Conservation (phyloP, 352 stramenopile genomes). For the Pythium coloratum region DNA sequence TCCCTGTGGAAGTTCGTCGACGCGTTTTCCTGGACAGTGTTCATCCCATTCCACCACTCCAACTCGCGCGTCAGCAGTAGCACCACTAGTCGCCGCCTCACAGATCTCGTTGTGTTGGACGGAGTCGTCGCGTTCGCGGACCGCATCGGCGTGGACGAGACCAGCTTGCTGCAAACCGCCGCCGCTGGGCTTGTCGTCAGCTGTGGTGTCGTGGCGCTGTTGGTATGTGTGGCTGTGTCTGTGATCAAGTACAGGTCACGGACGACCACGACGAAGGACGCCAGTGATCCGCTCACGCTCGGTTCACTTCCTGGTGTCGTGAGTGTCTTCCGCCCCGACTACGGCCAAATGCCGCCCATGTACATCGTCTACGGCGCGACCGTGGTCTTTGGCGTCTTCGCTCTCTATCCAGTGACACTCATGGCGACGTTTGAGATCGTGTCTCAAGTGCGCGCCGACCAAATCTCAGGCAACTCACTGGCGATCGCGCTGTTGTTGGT, state of each 20-base stretch:
- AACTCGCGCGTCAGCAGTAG: background rate
- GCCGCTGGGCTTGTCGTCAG: conserved; percentile 25
- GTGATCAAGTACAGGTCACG: background rate
- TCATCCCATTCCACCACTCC: conserved; percentile 21
- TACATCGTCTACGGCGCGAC: conserved; percentile 7
- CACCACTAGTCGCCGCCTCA: conserved; percentile 10
- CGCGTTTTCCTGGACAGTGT: conserved; percentile 33
- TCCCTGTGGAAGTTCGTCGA: conserved; percentile 30
- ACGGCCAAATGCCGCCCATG: background rate
- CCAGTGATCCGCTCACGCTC: background rate
- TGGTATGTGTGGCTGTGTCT: conserved; percentile 6
- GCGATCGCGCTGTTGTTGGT: conserved; percentile 9
- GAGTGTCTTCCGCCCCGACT: background rate
- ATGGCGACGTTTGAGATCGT: conserved; percentile 25
- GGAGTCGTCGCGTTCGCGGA: conserved; percentile 24
- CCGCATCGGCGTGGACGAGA: conserved; percentile 23
- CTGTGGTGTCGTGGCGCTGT: conserved; percentile 11
- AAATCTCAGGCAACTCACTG: background rate
- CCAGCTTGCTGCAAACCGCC: conserved; percentile 8
- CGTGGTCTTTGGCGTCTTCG: conserved; percentile 19
- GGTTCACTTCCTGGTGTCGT: background rate
- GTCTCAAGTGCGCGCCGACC: conserved; percentile 12
- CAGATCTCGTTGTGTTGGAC: conserved; percentile 15
- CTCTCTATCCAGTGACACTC: conserved; percentile 24
- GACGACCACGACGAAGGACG: background rate